phyloP scores from a whole-genome alignment of 2,329 filamentous ascomycete genomes.

The Penicillium sp. region DNA sequence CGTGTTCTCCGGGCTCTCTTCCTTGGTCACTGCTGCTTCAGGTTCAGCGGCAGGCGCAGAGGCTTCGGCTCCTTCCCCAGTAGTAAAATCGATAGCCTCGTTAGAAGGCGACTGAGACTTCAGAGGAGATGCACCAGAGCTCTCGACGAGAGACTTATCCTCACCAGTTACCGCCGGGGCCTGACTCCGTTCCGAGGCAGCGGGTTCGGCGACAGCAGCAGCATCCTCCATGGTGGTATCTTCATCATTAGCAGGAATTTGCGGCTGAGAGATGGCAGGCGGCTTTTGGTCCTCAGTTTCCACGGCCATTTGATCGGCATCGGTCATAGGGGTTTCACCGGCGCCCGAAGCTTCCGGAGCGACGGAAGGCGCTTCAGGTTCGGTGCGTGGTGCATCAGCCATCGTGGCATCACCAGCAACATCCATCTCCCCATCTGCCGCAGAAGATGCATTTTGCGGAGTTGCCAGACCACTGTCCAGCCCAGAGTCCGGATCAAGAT shows the following conservation, averaged over 20 bases:
- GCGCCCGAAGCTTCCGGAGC: constrained; percentile 31
- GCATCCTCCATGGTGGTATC: constrained; percentile 43
- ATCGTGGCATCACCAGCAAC: constrained; percentile 37
- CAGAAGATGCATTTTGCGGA: constrained; percentile 42
- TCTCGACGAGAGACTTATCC: constrained; percentile 18
- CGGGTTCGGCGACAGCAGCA: constrained; percentile 18
- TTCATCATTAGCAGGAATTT: constrained; percentile 34
- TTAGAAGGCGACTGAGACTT: constrained; percentile 23
- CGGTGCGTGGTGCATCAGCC: constrained; percentile 37
- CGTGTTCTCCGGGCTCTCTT: constrained; percentile 7
- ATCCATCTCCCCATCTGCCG: constrained; percentile 45
- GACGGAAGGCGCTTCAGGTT: constrained; percentile 33
- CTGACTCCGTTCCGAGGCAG: constrained; percentile 17
- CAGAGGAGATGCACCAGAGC: constrained; percentile 18
- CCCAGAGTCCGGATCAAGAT: constrained; percentile 54
- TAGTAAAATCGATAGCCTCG: constrained; percentile 15
- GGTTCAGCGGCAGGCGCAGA: constrained; percentile 13
- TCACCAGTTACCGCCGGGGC: constrained; percentile 18
- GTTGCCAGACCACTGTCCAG: constrained; percentile 51
- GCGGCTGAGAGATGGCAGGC: constrained; percentile 31
- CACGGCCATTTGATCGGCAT: constrained; percentile 31
- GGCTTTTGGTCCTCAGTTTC: constrained; percentile 31
- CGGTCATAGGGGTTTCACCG: constrained; percentile 33
- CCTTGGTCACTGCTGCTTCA: constrained; percentile 16
- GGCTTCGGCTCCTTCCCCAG: constrained; percentile 8